Evolutionary conservation across 2,329 filamentous ascomycete species (phyloP), one percentile per base, ranked within the genome.

Genomic region (Colletotrichum liaoningense): DNA sequence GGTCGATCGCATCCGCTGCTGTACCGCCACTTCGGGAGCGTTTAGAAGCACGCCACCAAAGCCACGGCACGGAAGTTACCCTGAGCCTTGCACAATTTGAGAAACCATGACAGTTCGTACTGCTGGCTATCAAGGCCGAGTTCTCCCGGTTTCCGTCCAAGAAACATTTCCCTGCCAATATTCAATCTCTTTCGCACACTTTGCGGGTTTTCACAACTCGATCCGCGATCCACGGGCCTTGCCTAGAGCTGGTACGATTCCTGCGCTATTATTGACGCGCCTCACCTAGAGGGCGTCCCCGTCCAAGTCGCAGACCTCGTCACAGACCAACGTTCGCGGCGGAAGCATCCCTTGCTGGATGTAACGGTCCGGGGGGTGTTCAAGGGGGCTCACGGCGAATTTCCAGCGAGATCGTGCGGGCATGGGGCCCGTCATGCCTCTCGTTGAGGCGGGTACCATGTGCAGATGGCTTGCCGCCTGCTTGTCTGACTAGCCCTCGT

Each of bases 381-480:
- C 57, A 72, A 49, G 68, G 69, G 74, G 67, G 63, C 55, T 67
- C 57, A 54, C 74, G 74, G 68, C 72, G 72, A 75, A 71, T 75
- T 75, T 74, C 63, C 58, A 69, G 72, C 64, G 63, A 75, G 69
- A 74, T 75, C 74, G 69, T 66, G 68, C 68, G 56, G 54, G 63
- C 69, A 65, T 65, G 68, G 68, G 68, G 35, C 63, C 57, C 63
- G 57, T 63, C 57, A 63, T 42, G 35, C 57, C 63, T 74, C 69
- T 68, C 28, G 49, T 74, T 55, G 73, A 69, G 38, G 63, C 58
- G 62, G 62, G 38, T 68, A 63, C 59, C 63, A 67, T 73, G 55
- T 66, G 69, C 60, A 72, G 69, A 63, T 74, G 70, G 70, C 55
- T 68, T 68, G 72, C 72, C 69, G 64, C 72, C 58, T 72, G 63